Conservation (phyloP, 2,329 filamentous ascomycete species). For the Diaporthe velutina region DNA sequence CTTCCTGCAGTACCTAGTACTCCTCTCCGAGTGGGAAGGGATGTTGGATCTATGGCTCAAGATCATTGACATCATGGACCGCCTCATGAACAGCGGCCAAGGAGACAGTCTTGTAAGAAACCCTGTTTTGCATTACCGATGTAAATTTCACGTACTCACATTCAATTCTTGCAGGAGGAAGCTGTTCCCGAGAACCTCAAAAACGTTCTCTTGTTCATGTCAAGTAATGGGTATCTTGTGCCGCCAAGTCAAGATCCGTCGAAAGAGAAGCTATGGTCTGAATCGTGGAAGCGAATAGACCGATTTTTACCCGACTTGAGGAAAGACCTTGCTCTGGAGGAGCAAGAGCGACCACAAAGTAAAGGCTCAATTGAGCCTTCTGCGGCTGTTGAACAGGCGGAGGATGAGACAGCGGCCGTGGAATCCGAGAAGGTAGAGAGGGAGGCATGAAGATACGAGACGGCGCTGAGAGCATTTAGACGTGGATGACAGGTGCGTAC, state of each 20-base stretch:
- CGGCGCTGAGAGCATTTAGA: constrained; percentile 19
- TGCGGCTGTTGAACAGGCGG: constrained; percentile 26
- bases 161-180: constrained; percentile 75
- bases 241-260: constrained; percentile 71
- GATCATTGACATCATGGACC: constrained; percentile 94
- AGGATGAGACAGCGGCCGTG: constrained; percentile 20
- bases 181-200: constrained; percentile 96
- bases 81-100: constrained; percentile 95
- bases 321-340: constrained; percentile 68
- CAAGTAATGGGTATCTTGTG: constrained; percentile 86
- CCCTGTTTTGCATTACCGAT: background rate
- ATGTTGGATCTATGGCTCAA: constrained; percentile 93
- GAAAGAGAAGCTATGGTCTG: constrained; percentile 70
- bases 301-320: constrained; percentile 73
- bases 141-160: constrained; percentile 32
- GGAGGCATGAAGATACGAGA: constrained; percentile 23
- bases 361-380: constrained; percentile 18
- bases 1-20: constrained; percentile 91
- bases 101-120: constrained; percentile 84
- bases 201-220: constrained; percentile 96
- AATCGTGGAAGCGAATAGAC: constrained; percentile 76
- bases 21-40: constrained; percentile 86
- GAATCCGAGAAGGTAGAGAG: background rate
- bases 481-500: constrained; percentile 9
- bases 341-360: constrained; percentile 43